phyloP scores from a whole-genome alignment of 2,329 filamentous ascomycete species.

The Botrytis aclada region DNA sequence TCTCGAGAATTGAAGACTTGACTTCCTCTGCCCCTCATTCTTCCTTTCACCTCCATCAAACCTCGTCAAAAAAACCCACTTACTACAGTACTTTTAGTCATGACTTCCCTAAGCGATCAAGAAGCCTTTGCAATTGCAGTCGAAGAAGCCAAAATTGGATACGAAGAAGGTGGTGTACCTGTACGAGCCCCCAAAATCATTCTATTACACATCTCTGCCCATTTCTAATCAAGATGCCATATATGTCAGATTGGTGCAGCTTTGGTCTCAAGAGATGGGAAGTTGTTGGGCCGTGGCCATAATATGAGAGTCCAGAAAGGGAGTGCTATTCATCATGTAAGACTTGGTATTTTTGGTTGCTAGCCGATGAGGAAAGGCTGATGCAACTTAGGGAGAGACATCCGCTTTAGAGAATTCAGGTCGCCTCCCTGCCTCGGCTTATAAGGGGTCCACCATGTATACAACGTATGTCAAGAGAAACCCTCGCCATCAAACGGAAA shows the following conservation, averaged over 20 bases:
- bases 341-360: constrained; percentile 29
- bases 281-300: constrained; percentile 67
- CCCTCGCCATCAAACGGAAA: background rate
- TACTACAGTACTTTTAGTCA: background rate
- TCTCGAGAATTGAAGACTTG: background rate
- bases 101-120: constrained; percentile 37
- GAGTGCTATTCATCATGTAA: constrained; percentile 68
- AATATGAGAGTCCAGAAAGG: constrained; percentile 74
- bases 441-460: constrained; percentile 76
- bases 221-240: background rate
- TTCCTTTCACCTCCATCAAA: background rate
- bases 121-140: constrained; percentile 46
- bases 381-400: constrained; percentile 62
- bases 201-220: too few species aligned
- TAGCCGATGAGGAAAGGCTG: background rate
- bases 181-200: constrained; percentile 36
- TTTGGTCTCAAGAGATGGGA: constrained; percentile 66
- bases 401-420: constrained; percentile 73
- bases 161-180: constrained; percentile 48
- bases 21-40: background rate
- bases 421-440: constrained; percentile 64
- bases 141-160: constrained; percentile 47
- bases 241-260: constrained; percentile 48
- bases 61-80: background rate
- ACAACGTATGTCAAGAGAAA: constrained; percentile 50